Percentiles rank a stretch among this genome's conserved stretches.
Conservation (phyloP, 768 basidiomycete genomes). For the Pulveroboletus sp. region DNA sequence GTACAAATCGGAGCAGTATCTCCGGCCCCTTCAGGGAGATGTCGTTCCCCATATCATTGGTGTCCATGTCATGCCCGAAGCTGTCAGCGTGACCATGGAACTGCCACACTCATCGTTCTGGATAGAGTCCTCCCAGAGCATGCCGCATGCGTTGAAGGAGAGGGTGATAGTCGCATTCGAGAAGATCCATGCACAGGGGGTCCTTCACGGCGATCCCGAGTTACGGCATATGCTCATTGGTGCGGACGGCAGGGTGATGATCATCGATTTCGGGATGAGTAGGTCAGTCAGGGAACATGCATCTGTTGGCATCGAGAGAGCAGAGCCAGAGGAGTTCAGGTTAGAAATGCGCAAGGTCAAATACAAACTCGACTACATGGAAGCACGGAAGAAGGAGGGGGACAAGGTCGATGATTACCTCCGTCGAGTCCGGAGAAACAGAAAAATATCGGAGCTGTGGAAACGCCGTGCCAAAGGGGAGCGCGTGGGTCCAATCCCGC, state of each 20-base stretch:
- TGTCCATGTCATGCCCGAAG: constrained; percentile 36
- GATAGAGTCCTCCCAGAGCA: constrained; percentile 54
- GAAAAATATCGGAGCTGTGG: constrained; percentile 22
- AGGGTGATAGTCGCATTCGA: constrained; percentile 47
- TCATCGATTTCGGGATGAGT: constrained; percentile 52
- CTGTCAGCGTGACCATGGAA: constrained; percentile 44
- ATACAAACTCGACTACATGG: constrained; percentile 46
- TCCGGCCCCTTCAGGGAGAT: constrained; percentile 47
- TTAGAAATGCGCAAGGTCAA: constrained; percentile 54
- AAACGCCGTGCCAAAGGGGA: constrained; percentile 26
- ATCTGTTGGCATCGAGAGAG: constrained; percentile 32
- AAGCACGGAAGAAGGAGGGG: constrained; percentile 33
- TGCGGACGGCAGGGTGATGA: constrained; percentile 46
- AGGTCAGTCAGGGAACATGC: constrained; percentile 27
- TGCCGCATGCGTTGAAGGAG: constrained; percentile 53
- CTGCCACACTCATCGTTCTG: constrained; percentile 56
- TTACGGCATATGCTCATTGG: constrained; percentile 52
- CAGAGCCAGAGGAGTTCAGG: constrained; percentile 38
- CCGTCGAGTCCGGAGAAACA: constrained; percentile 29
- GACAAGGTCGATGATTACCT: constrained; percentile 30
- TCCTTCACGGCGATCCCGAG: constrained; percentile 45
- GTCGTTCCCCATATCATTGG: constrained; percentile 52
- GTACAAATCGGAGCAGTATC: constrained; percentile 42
- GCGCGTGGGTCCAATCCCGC: constrained; percentile 27
- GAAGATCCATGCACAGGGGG: constrained; percentile 43